Conservation (phyloP, 352 stramenopile species). For the Pythium dissotocum region DNA sequence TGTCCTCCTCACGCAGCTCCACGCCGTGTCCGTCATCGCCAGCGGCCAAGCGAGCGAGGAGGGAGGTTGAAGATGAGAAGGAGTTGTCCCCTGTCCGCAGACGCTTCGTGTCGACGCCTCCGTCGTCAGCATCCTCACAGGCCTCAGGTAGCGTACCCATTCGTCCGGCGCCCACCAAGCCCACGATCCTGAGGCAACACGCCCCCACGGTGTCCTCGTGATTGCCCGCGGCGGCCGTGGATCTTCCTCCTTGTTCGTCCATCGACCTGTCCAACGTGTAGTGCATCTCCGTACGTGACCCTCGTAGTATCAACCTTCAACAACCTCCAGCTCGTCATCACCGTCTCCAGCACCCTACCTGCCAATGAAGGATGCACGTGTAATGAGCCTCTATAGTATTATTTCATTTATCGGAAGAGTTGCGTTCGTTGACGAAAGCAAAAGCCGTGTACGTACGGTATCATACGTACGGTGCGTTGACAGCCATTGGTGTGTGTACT, state of each 20-base stretch:
- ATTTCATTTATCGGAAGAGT: too few relatives aligned
- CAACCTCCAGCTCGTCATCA: too few relatives aligned
- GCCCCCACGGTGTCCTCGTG: slow-evolving; percentile 16
- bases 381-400: too few relatives aligned
- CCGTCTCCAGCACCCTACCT: too few relatives aligned
- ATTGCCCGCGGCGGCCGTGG: background rate
- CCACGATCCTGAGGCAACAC: slow-evolving; percentile 25
- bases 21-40: slow-evolving; percentile 6
- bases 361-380: too few relatives aligned
- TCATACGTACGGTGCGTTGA: too few relatives aligned
- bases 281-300: background rate
- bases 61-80: background rate
- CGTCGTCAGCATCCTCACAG: slow-evolving; percentile 1
- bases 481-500: background rate
- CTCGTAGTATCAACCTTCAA: too few relatives aligned
- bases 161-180: slow-evolving; percentile 14
- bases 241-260: background rate
- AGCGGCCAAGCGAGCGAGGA: background rate
- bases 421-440: too few relatives aligned
- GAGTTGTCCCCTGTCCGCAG: background rate
- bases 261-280: background rate
- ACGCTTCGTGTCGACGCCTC: background rate
- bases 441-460: too few relatives aligned
- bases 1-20: slow-evolving; percentile 16
- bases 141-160: background rate